Evolutionary conservation across 371 early-diverging fungal genomes (phyloP), one percentile per base, ranked within the genome.

Genomic region (Actinomucor elegans): DNA sequence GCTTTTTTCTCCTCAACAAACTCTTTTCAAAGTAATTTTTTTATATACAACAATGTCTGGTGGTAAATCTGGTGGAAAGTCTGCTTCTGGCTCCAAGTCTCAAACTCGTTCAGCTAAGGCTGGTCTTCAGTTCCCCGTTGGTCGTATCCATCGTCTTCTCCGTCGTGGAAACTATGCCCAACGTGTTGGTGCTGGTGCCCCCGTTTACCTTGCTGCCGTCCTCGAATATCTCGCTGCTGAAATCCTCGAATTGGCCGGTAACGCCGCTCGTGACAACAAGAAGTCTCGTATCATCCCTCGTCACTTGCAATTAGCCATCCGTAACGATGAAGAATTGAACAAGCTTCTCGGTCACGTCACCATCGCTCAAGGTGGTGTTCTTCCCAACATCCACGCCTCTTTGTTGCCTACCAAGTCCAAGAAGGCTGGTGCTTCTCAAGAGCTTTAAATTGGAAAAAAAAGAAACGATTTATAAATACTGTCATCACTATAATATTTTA

Each of bases 111-210:
- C 94, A 28, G 63, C 85, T 64, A 88, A 89, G 75, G 92, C 92
- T 63, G 93, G 93, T 77, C 88, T 92, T 62, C 91, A 93, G 73
- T 95, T 95, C 88, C 97, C 97, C 59, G 94, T 93, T 64, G 94
- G 94, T 73, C 94, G 97, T 91, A 88, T 97, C 70, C 95, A 95
- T 78, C 91, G 96, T 86, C 87, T 90, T 49, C 79, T 96, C 48
- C 88, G 94, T 72, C 89, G 89, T 77, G 93, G 94, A 61, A 93
- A 93, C 88, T 94, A 94, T 69, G 92, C 94, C 59, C 91, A 88
- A 73, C 90, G 94, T 81, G 86, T 94, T 54, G 92, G 91, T 75
- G 91, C 91, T 60, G 89, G 91, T 77, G 92, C 94, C 44, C 93
- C 93, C 65, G 94, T 94, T 66, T 95, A 93, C 83, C 77, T 93